Evolutionary conservation across 2,329 filamentous ascomycete genomes (phyloP).

Genomic region (Pyricularia sp.): DNA sequence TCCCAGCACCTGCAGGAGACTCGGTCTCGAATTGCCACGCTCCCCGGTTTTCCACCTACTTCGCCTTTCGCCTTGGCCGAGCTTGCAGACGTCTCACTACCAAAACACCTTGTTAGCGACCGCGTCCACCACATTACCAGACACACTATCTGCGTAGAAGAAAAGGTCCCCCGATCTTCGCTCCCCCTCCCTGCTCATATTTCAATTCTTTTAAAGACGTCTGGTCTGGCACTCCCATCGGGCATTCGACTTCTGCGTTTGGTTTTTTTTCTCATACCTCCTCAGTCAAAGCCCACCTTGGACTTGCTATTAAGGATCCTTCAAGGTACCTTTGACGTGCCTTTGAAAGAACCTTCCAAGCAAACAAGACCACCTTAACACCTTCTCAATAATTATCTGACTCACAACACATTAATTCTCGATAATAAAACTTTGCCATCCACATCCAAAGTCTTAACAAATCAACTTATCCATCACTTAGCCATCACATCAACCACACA

Average conservation of each 20-base stretch:
- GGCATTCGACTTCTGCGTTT: constrained; percentile 3
- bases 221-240: background rate
- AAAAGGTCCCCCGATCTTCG: background rate
- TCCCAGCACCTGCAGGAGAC: constrained; percentile 1
- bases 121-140: background rate
- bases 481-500: background rate
- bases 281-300: constrained; percentile 17
- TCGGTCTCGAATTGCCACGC: constrained; percentile 4
- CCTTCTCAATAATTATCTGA: constrained; percentile 1
- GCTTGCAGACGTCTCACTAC: background rate
- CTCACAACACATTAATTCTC: background rate
- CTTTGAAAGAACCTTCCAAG: constrained; percentile 6
- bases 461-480: background rate
- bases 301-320: constrained; percentile 24
- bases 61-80: constrained; percentile 4
- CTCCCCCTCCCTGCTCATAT: background rate
- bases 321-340: constrained; percentile 19
- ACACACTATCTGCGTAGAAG: background rate
- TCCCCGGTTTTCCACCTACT: background rate
- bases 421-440: background rate
- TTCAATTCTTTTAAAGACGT: background rate
- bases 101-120: no score
- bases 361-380: background rate
- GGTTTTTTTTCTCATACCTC: constrained; percentile 8
- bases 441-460: background rate